Percentiles rank a stretch among this genome's conserved stretches.
phyloP scores from a whole-genome alignment of 495 filamentous ascomycete species.

The Cairneyella variabilis region DNA sequence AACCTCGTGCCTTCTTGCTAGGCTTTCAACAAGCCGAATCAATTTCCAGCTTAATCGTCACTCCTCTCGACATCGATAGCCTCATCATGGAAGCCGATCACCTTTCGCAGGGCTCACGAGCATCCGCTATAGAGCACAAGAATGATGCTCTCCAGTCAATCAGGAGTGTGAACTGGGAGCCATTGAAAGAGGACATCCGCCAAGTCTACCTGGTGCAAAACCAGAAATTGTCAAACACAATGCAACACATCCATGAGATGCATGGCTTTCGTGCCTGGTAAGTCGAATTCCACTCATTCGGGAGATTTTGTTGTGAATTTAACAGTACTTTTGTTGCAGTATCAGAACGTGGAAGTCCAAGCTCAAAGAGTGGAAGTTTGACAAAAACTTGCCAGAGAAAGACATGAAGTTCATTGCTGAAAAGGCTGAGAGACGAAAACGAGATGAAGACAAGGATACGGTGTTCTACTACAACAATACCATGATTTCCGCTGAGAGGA shows the following conservation, averaged over 20 bases:
- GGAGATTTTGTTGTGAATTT: too few relatives aligned
- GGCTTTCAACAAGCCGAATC: too few relatives aligned
- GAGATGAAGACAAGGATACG: neutral
- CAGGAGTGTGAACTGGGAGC: conserved; percentile 14
- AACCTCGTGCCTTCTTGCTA: too few relatives aligned
- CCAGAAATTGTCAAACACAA: neutral
- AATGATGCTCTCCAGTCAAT: too few relatives aligned
- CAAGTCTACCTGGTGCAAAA: conserved; percentile 5
- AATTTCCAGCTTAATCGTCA: too few relatives aligned
- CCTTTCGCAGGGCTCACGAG: too few relatives aligned
- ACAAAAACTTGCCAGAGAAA: conserved; percentile 2
- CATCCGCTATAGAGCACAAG: too few relatives aligned
- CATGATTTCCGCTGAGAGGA: neutral
- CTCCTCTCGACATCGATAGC: too few relatives aligned
- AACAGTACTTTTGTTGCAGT: neutral
- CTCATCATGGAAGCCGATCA: too few relatives aligned
- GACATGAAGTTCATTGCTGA: conserved; percentile 6
- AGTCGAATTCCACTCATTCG: neutral
- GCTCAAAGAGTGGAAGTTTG: conserved; percentile 9
- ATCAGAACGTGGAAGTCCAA: conserved; percentile 10
- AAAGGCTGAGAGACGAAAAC: neutral
- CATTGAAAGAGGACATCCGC: neutral
- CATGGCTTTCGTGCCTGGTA: conserved; percentile 3
- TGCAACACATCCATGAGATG: neutral
- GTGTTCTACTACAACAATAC: neutral